Evolutionary conservation across 148 eudicot genomes (phyloP).

Genomic region (Chenopodium album): DNA sequence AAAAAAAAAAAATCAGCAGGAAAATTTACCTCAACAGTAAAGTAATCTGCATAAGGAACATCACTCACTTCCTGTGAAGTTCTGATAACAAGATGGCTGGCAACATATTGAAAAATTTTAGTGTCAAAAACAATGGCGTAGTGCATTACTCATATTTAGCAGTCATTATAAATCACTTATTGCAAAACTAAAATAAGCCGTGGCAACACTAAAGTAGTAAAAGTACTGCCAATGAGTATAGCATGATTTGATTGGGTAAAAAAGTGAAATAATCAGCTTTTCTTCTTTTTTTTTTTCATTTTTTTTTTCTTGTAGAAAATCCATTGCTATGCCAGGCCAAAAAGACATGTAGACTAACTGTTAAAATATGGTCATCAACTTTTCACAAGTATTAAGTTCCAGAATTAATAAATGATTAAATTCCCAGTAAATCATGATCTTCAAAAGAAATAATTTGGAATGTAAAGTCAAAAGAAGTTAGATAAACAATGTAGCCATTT

Average conservation of each 20-base stretch:
- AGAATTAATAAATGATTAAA: no score
- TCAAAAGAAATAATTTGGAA: neutral
- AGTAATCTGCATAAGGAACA: slow-evolving; percentile 96
- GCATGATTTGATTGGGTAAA: neutral
- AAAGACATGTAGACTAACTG: no score
- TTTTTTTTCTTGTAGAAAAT: neutral
- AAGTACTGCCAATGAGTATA: neutral
- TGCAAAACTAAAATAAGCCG: neutral
- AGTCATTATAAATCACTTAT: neutral
- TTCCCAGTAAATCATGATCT: neutral
- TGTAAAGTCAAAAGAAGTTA: slow-evolving; percentile 9
- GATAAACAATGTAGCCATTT: neutral
- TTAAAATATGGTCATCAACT: no score
- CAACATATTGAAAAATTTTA: slow-evolving; percentile 26
- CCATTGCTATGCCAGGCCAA: no score
- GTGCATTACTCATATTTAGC: neutral
- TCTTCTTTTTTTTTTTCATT: neutral
- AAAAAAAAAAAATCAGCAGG: neutral
- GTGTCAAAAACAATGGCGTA: neutral
- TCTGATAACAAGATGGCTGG: slow-evolving; percentile 81
- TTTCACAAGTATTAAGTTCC: no score
- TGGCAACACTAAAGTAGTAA: neutral
- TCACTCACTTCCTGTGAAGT: slow-evolving; percentile 83
- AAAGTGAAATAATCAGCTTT: neutral
- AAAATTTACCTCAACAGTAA: slow-evolving; percentile 73